phyloP scores from a whole-genome alignment of 805 yeast species.

The Starmerella bombicola region DNA sequence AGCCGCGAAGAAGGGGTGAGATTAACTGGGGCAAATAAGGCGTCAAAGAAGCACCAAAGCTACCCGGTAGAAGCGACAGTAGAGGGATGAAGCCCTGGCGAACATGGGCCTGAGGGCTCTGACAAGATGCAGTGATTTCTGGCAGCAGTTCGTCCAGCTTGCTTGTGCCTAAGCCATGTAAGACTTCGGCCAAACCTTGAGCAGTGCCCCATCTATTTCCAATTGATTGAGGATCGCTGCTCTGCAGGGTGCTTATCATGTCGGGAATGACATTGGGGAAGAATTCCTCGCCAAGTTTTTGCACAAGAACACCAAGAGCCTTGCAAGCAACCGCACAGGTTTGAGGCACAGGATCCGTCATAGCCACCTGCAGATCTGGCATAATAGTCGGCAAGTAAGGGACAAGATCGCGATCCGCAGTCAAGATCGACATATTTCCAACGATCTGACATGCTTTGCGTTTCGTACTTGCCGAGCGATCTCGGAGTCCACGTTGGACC shows the following conservation, averaged over 20 bases:
- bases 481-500: constrained; percentile 88
- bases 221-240: constrained; percentile 50
- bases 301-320: constrained; percentile 91
- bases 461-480: constrained; percentile 85
- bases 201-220: constrained; percentile 97
- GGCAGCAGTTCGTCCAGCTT: constrained; percentile 88
- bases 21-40: constrained; percentile 77
- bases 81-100: constrained; percentile 91
- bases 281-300: constrained; percentile 87
- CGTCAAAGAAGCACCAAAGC: constrained; percentile 74
- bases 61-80: constrained; percentile 78
- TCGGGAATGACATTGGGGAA: constrained; percentile 87
- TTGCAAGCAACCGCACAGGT: constrained; percentile 96
- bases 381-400: constrained; percentile 74
- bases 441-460: constrained; percentile 94
- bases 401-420: constrained; percentile 70
- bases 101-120: constrained; percentile 51
- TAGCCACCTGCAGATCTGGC: constrained; percentile 74
- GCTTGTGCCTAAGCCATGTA: constrained; percentile 77
- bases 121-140: constrained; percentile 56
- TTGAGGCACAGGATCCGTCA: constrained; percentile 97
- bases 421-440: constrained; percentile 95
- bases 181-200: constrained; percentile 88
- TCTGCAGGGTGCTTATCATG: constrained; percentile 53
- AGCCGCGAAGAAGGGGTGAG: constrained; percentile 82